Percentiles rank a stretch among this genome's conserved stretches.
Evolutionary conservation across 225 moss, liverwort and hornwort species (phyloP).

Genomic region (Pseudisothecium myosuroides): DNA sequence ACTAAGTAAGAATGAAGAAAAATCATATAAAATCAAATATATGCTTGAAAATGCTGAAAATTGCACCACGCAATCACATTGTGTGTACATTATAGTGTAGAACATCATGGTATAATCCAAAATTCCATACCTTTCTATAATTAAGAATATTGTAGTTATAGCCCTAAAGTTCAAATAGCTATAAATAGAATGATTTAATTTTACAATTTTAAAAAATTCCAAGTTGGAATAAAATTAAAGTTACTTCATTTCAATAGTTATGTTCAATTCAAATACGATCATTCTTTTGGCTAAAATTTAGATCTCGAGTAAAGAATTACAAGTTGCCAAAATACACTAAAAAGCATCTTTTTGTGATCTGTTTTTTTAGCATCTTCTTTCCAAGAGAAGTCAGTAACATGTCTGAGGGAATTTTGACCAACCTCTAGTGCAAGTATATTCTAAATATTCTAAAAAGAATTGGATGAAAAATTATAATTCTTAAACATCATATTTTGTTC

Average conservation of each 20-base stretch:
- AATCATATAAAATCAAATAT: not conserved
- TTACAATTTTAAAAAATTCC: too few relatives aligned
- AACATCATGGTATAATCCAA: not conserved
- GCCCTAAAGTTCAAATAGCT: not conserved
- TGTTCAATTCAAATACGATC: not conserved
- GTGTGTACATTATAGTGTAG: not conserved
- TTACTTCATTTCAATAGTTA: not conserved
- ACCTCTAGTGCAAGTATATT: not conserved
- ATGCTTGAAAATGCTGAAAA: not conserved
- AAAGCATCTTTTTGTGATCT: not conserved
- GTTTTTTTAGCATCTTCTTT: not conserved
- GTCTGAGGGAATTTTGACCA: not conserved
- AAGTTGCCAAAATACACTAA: not conserved
- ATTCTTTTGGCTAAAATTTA: not conserved
- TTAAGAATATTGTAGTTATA: too few relatives aligned
- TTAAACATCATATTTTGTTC: not conserved
- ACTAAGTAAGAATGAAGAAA: not conserved
- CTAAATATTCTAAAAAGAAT: not conserved
- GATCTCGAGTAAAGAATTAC: not conserved
- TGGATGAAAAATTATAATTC: not conserved
- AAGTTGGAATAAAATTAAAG: not conserved
- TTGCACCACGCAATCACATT: rapidly evolving
- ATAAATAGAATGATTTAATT: not conserved
- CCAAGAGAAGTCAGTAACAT: not conserved
- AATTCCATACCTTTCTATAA: not conserved